Conservation (phyloP, 805 yeast genomes). For the Myxozyma geophila region DNA sequence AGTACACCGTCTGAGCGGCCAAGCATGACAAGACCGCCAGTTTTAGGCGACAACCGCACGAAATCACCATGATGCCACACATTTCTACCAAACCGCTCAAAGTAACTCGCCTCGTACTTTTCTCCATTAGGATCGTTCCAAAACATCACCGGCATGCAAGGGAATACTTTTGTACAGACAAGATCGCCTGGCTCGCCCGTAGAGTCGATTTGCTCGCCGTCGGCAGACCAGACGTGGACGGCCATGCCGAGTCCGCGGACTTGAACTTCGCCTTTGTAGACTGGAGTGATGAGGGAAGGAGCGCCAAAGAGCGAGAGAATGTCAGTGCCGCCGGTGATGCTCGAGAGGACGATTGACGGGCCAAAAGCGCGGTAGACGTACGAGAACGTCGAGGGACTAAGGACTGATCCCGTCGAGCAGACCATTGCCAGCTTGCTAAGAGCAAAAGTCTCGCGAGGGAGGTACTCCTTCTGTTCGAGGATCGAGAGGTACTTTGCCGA, state of each 20-base stretch:
- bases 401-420: constrained; percentile 39
- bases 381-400: constrained; percentile 37
- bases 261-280: constrained; percentile 38
- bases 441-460: constrained; percentile 13
- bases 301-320: constrained; percentile 39
- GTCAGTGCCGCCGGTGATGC: constrained; percentile 40
- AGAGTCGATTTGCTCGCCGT: constrained; percentile 23
- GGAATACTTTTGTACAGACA: constrained; percentile 36
- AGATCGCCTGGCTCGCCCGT: constrained; percentile 37
- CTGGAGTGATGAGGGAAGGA: constrained; percentile 35
- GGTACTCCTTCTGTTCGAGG: constrained; percentile 32
- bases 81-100: constrained; percentile 27
- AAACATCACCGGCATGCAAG: constrained; percentile 40
- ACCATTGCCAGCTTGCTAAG: constrained; percentile 28
- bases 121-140: constrained; percentile 34
- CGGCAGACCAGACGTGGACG: constrained; percentile 36
- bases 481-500: constrained; percentile 39
- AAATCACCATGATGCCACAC: constrained; percentile 41
- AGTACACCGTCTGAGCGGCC: constrained; percentile 40
- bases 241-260: constrained; percentile 40
- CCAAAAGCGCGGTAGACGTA: constrained; percentile 37
- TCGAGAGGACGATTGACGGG: constrained; percentile 29
- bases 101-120: constrained; percentile 36
- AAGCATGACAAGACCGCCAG: constrained; percentile 37
- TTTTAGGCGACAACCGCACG: constrained; percentile 31